Percentiles rank a stretch among this genome's conserved stretches.
Conservation (phyloP, 2,329 filamentous ascomycete species). For the Venturia oleaginea region DNA sequence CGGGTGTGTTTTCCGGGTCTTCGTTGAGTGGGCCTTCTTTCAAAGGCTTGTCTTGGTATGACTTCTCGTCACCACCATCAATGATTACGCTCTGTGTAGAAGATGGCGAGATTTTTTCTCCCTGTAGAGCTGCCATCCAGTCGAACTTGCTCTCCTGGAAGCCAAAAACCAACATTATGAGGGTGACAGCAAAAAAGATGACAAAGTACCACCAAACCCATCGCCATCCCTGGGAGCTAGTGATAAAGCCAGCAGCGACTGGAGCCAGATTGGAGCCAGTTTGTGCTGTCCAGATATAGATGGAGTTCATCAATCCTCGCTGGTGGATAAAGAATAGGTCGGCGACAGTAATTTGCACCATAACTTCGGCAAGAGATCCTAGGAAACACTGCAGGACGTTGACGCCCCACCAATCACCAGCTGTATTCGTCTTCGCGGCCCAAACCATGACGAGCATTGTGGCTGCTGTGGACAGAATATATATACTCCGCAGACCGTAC, state of each 20-base stretch:
- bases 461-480: not conserved
- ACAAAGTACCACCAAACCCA: slow-evolving; percentile 34
- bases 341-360: slow-evolving; percentile 43
- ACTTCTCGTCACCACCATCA: slow-evolving; percentile 14
- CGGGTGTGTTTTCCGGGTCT: slow-evolving; percentile 11
- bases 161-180: slow-evolving; percentile 23
- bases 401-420: slow-evolving; percentile 33
- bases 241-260: slow-evolving; percentile 32
- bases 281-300: slow-evolving; percentile 33
- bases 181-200: slow-evolving; percentile 29
- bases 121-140: slow-evolving; percentile 19
- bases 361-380: slow-evolving; percentile 35
- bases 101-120: slow-evolving; percentile 17
- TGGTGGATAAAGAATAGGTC: slow-evolving; percentile 39
- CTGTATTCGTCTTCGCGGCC: slow-evolving; percentile 1
- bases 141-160: slow-evolving; percentile 24
- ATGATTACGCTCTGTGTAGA: slow-evolving; percentile 14
- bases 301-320: slow-evolving; percentile 30
- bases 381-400: slow-evolving; percentile 42
- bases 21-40: not conserved
- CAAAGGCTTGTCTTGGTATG: not conserved
- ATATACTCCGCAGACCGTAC: slow-evolving; percentile 3
- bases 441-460: not conserved
- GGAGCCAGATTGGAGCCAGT: slow-evolving; percentile 31
- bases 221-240: slow-evolving; percentile 31